A percentile compares a stretch with the other conserved stretches of the same genome.
phyloP scores from a whole-genome alignment of 2,329 filamentous ascomycete species.

The Nigrograna mackinnonii region DNA sequence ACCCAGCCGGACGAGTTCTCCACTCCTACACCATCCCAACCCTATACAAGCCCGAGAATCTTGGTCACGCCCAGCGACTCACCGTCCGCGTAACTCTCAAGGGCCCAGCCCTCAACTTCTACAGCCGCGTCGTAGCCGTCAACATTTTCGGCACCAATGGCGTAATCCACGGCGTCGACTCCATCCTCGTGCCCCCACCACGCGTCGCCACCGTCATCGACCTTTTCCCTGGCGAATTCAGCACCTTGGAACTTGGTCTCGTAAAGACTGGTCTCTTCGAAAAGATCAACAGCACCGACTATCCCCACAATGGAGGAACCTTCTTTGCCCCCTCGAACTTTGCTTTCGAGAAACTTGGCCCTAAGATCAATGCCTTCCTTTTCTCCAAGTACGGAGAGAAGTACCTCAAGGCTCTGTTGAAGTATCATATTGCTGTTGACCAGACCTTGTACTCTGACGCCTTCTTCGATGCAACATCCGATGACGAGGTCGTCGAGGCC shows the following conservation, averaged over 20 bases:
- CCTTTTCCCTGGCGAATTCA: constrained; percentile 71
- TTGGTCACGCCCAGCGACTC: constrained; percentile 66
- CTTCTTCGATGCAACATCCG: constrained; percentile 62
- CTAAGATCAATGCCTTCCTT: constrained; percentile 77
- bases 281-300: constrained; percentile 56
- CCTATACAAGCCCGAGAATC: constrained; percentile 62
- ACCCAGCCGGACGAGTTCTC: constrained; percentile 68
- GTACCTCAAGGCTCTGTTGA: constrained; percentile 76
- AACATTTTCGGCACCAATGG: constrained; percentile 80
- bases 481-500: constrained; percentile 19
- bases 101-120: constrained; percentile 76
- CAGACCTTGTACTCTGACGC: constrained; percentile 83
- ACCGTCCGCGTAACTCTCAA: constrained; percentile 65
- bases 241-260: constrained; percentile 75
- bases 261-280: constrained; percentile 73
- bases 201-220: constrained; percentile 65
- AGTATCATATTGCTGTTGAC: constrained; percentile 77
- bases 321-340: constrained; percentile 80
- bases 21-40: constrained; percentile 76
- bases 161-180: constrained; percentile 76
- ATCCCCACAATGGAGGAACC: constrained; percentile 66
- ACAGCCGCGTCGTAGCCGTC: constrained; percentile 68
- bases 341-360: constrained; percentile 78
- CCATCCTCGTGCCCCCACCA: constrained; percentile 76
- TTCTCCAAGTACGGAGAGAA: constrained; percentile 76